phyloP scores from a whole-genome alignment of 2,329 filamentous ascomycete species.

The Cryphonectria japonica region DNA sequence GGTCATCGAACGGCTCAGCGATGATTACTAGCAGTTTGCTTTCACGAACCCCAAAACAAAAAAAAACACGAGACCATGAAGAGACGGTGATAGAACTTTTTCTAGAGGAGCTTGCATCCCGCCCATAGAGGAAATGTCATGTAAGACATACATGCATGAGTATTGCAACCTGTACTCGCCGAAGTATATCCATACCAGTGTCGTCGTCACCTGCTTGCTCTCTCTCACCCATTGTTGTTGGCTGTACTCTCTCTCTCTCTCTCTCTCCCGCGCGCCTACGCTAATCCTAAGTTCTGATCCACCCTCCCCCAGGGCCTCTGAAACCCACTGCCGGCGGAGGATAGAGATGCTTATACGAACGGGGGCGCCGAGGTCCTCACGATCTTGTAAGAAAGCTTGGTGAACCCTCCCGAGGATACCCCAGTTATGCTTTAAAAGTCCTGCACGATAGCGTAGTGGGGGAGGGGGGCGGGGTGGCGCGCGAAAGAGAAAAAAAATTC shows the following conservation, averaged over 20 bases:
- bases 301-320: neutral
- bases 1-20: neutral
- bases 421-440: neutral
- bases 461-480: too few species aligned
- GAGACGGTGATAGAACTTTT: slow-evolving; percentile 1
- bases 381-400: neutral
- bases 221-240: neutral
- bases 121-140: slow-evolving; percentile 1
- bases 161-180: neutral
- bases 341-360: neutral
- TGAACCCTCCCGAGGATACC: neutral
- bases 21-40: neutral
- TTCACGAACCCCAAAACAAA: neutral
- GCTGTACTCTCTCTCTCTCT: neutral
- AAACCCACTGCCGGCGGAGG: neutral
- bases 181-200: neutral
- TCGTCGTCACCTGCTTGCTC: neutral
- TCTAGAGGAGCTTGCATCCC: neutral
- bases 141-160: neutral
- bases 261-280: neutral
- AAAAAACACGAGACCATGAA: neutral
- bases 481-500: neutral
- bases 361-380: neutral
- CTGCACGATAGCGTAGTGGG: neutral
- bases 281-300: neutral